A percentile compares a stretch with the other conserved stretches of the same genome.
Conservation (phyloP, 495 filamentous ascomycete species). For the Parathielavia appendiculata region DNA sequence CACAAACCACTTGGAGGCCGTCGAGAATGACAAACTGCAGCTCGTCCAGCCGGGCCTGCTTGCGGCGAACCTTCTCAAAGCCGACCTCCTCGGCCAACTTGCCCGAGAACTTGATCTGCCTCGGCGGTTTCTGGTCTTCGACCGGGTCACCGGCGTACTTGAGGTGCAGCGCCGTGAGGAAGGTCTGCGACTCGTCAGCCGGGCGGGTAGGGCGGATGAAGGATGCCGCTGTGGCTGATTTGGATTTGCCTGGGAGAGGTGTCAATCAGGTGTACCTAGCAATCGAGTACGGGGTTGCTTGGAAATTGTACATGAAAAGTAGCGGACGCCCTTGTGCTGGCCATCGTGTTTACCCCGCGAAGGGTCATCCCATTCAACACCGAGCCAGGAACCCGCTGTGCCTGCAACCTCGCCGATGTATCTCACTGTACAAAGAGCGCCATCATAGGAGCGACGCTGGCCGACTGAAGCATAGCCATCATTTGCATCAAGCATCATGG, state of each 20-base stretch:
- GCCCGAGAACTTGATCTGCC: conserved; percentile 63
- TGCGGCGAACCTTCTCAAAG: conserved; percentile 83
- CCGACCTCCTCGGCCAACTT: conserved; percentile 94
- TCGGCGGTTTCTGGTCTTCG: conserved; percentile 23
- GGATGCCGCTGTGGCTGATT: conserved; percentile 64
- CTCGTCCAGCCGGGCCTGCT: conserved; percentile 71
- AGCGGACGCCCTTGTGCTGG: conserved; percentile 66
- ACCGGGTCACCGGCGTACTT: conserved; percentile 69
- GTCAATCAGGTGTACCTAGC: too few relatives aligned
- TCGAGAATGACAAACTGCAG: conserved; percentile 79
- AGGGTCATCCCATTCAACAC: conserved; percentile 94
- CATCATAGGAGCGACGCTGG: conserved; percentile 72
- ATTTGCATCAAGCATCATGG: conserved; percentile 10
- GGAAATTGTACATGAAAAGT: conserved; percentile 78
- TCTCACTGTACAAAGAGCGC: conserved; percentile 72
- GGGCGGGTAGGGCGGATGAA: conserved; percentile 77
- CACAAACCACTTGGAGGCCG: conserved; percentile 55
- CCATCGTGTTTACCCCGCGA: conserved; percentile 85
- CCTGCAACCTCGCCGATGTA: conserved; percentile 73
- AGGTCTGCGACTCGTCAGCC: conserved; percentile 59
- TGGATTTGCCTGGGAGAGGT: conserved; percentile 52
- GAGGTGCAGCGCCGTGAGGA: conserved; percentile 70
- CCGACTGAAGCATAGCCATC: conserved; percentile 43
- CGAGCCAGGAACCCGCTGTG: conserved; percentile 79
- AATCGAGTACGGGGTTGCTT: too few relatives aligned